Conservation (phyloP, 2,329 filamentous ascomycete species). For the Fusarium buxicola region DNA sequence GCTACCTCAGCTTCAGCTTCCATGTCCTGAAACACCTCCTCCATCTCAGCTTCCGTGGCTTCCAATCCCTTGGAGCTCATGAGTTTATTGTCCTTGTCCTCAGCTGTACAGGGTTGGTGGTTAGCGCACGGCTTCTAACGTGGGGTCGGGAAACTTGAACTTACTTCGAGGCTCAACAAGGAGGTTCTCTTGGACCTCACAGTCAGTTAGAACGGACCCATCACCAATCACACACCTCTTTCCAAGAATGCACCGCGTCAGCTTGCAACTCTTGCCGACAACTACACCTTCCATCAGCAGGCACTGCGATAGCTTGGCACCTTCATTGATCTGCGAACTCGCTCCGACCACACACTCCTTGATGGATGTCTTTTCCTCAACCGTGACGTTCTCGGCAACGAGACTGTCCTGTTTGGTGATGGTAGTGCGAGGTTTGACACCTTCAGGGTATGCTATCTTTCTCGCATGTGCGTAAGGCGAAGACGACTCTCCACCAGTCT, state of each 20-base stretch:
- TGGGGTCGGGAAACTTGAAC: conserved; percentile 49
- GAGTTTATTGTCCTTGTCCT: conserved; percentile 74
- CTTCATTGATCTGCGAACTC: conserved; percentile 85
- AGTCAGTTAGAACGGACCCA: conserved; percentile 82
- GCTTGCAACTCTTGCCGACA: conserved; percentile 83
- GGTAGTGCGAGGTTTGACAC: conserved; percentile 82
- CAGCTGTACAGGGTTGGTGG: conserved; percentile 57
- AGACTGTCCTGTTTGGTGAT: conserved; percentile 86
- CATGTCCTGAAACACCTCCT: conserved; percentile 61
- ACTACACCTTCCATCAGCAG: conserved; percentile 92
- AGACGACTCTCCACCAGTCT: conserved; percentile 65
- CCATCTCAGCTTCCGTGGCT: conserved; percentile 71
- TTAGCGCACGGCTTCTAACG: conserved; percentile 21
- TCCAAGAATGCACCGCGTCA: conserved; percentile 90
- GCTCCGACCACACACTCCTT: conserved; percentile 91
- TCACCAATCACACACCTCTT: conserved; percentile 85
- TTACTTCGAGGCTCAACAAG: conserved; percentile 83
- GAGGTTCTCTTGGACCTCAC: conserved; percentile 91
- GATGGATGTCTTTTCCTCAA: conserved; percentile 90
- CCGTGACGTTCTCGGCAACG: conserved; percentile 87
- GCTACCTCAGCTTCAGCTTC: conserved; percentile 51
- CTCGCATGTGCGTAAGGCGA: conserved; percentile 81
- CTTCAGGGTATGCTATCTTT: conserved; percentile 87
- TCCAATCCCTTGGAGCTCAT: conserved; percentile 76
- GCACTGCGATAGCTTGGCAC: conserved; percentile 88